A percentile compares a stretch with the other conserved stretches of the same genome.
Conservation (phyloP, 352 stramenopile genomes). For the Aphanomyces astaci region DNA sequence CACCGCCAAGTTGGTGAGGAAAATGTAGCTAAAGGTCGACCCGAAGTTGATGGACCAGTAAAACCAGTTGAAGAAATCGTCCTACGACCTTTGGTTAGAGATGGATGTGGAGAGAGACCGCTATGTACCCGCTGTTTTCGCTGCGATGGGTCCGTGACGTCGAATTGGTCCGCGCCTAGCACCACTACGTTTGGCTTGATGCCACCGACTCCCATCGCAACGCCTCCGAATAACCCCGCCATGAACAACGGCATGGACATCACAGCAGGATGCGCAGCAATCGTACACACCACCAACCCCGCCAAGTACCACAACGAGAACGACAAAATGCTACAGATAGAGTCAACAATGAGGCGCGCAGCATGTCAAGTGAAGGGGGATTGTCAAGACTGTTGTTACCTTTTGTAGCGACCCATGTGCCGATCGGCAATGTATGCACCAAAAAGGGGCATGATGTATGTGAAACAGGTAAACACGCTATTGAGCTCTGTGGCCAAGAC, state of each 20-base stretch:
- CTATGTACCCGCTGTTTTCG: slow-evolving; percentile 37
- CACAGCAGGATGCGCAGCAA: slow-evolving; percentile 45
- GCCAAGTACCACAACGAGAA: slow-evolving; percentile 69
- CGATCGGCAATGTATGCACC: slow-evolving; percentile 75
- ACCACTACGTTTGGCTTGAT: slow-evolving; percentile 77
- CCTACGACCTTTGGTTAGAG: slow-evolving; percentile 27
- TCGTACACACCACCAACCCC: slow-evolving; percentile 59
- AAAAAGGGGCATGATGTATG: slow-evolving; percentile 75
- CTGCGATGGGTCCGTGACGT: slow-evolving; percentile 58
- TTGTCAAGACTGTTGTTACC: slow-evolving; percentile 32
- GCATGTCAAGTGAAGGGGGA: no score
- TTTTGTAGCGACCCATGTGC: slow-evolving; percentile 67
- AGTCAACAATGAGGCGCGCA: background rate
- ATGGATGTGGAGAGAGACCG: background rate
- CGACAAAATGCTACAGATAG: slow-evolving; percentile 41
- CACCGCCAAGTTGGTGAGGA: slow-evolving; percentile 86
- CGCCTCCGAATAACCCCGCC: slow-evolving; percentile 71
- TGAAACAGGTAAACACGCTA: slow-evolving; percentile 76
- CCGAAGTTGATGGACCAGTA: slow-evolving; percentile 92
- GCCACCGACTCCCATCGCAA: slow-evolving; percentile 57
- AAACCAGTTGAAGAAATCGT: slow-evolving; percentile 92
- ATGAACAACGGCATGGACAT: slow-evolving; percentile 66
- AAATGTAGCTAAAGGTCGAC: slow-evolving; percentile 84
- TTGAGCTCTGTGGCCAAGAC: slow-evolving; percentile 83
- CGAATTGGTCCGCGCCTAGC: slow-evolving; percentile 74